These are phyloP conservation scores for Parachlorella kessleri DNA, from an alignment of 139 green algal genomes.

Conservation along the genomic window DNA sequence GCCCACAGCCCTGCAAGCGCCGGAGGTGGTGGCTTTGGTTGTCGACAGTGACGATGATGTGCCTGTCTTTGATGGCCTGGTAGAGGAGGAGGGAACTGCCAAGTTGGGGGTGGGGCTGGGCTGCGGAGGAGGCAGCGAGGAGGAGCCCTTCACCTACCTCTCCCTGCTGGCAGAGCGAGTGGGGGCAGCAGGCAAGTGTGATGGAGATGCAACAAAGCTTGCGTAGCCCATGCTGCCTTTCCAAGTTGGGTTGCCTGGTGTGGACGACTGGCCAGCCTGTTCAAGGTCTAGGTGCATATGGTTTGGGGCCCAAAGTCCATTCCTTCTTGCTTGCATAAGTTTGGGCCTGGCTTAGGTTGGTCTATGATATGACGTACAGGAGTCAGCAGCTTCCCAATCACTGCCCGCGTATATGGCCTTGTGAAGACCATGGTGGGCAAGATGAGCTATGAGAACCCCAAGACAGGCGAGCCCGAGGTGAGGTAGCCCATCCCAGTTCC, in stretches of 20 bases:
- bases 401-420: background rate
- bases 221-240: too few species aligned
- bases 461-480: constrained; percentile 4
- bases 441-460: constrained; percentile 9
- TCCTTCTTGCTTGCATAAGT: too few species aligned
- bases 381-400: constrained; percentile 2
- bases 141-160: constrained; percentile 30
- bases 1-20: background rate
- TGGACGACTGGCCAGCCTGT: too few species aligned
- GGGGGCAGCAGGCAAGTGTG: background rate
- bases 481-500: too few species aligned
- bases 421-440: constrained; percentile 11
- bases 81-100: background rate
- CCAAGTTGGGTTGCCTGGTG: too few species aligned
- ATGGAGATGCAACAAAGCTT: too few species aligned
- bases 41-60: constrained; percentile 12
- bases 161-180: background rate
- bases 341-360: too few species aligned
- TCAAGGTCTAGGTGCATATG: too few species aligned
- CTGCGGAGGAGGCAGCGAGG: background rate
- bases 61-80: constrained; percentile 12
- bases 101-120: background rate
- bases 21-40: background rate
- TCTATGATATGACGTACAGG: too few species aligned
- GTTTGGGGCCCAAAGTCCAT: too few species aligned